phyloP scores from a whole-genome alignment of 73 alveolate species.

The Symbiodinium natans region DNA sequence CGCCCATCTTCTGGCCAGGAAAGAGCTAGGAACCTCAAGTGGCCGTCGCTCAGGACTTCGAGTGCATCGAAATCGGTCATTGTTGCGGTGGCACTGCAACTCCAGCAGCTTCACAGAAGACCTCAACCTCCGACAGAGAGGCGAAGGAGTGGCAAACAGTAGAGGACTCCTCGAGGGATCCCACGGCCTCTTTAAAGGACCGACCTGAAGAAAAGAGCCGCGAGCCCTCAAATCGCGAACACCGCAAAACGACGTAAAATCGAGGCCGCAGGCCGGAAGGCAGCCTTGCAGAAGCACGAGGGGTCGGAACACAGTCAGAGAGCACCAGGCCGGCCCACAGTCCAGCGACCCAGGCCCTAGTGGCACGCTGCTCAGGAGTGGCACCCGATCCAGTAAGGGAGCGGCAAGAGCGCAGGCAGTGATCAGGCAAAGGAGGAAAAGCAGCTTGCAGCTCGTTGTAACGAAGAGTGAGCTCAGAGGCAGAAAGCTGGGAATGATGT shows the following conservation, averaged over 20 bases:
- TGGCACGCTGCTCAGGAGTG: background rate
- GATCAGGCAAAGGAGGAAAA: background rate
- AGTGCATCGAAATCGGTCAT: background rate
- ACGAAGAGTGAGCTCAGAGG: background rate
- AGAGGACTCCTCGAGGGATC: background rate
- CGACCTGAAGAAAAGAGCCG: background rate
- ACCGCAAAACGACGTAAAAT: background rate
- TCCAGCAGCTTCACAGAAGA: background rate
- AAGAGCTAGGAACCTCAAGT: background rate
- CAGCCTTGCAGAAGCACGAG: background rate
- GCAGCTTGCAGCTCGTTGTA: background rate
- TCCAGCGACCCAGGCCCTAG: background rate
- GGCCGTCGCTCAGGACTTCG: background rate
- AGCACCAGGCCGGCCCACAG: background rate
- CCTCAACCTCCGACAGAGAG: background rate
- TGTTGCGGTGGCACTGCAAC: background rate
- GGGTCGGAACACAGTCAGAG: background rate
- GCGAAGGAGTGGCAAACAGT: conserved; percentile 16
- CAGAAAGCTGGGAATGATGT: background rate
- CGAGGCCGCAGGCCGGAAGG: background rate
- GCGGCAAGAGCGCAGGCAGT: background rate
- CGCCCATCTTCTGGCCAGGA: background rate
- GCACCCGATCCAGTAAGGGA: too few relatives aligned
- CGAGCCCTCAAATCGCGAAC: background rate
- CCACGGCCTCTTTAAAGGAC: background rate